Conservation (phyloP, 1,284 basidiomycete genomes). For the Hypsizygus ulmarius region DNA sequence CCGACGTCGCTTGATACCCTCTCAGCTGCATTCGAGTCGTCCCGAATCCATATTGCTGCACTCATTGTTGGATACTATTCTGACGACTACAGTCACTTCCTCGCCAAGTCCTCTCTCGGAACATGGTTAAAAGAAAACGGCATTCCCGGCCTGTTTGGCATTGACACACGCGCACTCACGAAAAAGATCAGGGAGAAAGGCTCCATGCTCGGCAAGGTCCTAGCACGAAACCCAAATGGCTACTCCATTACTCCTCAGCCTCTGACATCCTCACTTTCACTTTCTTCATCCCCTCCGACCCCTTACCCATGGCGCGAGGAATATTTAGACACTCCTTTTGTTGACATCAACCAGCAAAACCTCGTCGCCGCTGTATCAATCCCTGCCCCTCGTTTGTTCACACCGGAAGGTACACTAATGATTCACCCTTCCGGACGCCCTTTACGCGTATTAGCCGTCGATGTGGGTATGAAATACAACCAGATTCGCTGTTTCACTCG, state of each 20-base stretch:
- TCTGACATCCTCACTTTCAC: constrained; percentile 33
- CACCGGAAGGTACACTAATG: constrained; percentile 53
- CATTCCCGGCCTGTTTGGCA: constrained; percentile 93
- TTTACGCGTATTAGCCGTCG: constrained; percentile 86
- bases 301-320: constrained; percentile 74
- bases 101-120: constrained; percentile 86
- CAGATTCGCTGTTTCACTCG: constrained; percentile 96
- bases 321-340: constrained; percentile 80
- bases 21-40: constrained; percentile 89
- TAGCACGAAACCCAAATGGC: constrained; percentile 55
- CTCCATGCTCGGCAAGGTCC: constrained; percentile 84
- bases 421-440: constrained; percentile 80
- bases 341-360: constrained; percentile 88
- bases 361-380: constrained; percentile 90
- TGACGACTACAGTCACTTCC: constrained; percentile 93
- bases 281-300: constrained; percentile 56
- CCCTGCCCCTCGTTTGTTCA: constrained; percentile 68
- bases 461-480: constrained; percentile 99
- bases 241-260: constrained; percentile 33
- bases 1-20: constrained; percentile 51
- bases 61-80: constrained; percentile 95
- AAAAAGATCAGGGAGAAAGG: constrained; percentile 96
- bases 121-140: constrained; percentile 95
- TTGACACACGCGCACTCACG: constrained; percentile 96
- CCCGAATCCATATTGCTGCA: constrained; percentile 89